A percentile compares a stretch with the other conserved stretches of the same genome.
phyloP scores from a whole-genome alignment of 2,329 filamentous ascomycete species.

The Ceratocystiopsis minuta region DNA sequence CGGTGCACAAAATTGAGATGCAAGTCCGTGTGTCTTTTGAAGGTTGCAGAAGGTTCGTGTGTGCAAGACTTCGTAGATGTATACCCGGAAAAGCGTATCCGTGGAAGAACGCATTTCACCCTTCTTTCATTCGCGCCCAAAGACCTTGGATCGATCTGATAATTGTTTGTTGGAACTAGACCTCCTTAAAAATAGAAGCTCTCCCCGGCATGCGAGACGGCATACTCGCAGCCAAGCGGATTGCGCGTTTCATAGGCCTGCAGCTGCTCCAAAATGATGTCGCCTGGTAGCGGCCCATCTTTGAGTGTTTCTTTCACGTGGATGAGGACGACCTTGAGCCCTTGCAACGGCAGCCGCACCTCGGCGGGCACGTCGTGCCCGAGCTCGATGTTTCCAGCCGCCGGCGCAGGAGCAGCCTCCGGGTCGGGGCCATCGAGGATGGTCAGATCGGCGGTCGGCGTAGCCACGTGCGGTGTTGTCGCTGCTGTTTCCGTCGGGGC shows the following conservation, averaged over 20 bases:
- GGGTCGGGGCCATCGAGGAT: not conserved
- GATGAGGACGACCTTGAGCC: conserved; percentile 70
- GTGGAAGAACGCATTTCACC: no score
- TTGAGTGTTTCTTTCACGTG: conserved; percentile 78
- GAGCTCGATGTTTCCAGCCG: no score
- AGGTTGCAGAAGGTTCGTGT: no score
- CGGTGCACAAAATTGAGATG: no score
- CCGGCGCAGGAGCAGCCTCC: no score
- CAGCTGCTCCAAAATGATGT: conserved; percentile 55
- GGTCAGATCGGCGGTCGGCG: conserved; percentile 27
- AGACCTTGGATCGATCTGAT: no score
- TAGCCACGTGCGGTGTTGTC: conserved; percentile 24
- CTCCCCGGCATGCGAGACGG: conserved; percentile 50
- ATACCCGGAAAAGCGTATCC: no score
- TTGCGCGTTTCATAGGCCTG: conserved; percentile 43
- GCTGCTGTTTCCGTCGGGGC: not conserved
- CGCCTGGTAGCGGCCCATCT: conserved; percentile 47
- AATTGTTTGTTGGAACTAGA: no score
- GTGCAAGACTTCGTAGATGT: no score
- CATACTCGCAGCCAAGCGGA: conserved; percentile 62
- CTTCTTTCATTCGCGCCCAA: no score
- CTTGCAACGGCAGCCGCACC: conserved; percentile 36
- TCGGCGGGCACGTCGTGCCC: not conserved
- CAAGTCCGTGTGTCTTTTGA: no score
- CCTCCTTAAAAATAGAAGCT: conserved; percentile 28